These are phyloP conservation scores for Naumovozyma baii DNA, from an alignment of 805 yeast species.

Conservation along the genomic window DNA sequence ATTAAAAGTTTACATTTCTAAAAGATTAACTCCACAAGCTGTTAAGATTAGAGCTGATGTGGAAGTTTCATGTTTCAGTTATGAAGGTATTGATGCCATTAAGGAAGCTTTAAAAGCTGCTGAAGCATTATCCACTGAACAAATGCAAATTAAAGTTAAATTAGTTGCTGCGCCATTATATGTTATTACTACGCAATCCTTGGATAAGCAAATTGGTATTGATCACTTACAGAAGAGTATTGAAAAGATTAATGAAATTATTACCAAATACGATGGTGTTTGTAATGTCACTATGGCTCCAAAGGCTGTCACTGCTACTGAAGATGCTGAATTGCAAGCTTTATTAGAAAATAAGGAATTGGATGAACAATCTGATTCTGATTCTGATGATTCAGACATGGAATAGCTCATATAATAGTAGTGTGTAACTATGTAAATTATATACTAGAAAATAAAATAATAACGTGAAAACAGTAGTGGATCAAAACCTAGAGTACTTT, in stretches of 20 bases:
- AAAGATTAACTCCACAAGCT: conserved; percentile 96
- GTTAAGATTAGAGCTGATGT: conserved; percentile 97
- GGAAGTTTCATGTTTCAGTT: conserved; percentile 92
- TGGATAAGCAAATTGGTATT: conserved; percentile 85
- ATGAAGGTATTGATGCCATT: conserved; percentile 97
- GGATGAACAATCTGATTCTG: conserved; percentile 77
- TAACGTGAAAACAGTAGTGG: no score
- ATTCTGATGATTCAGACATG: conserved; percentile 49
- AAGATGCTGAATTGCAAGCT: conserved; percentile 95
- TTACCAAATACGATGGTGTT: conserved; percentile 68
- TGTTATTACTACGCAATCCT: conserved; percentile 84
- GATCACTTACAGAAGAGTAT: conserved; percentile 72
- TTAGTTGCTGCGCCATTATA: conserved; percentile 96
- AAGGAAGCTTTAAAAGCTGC: conserved; percentile 82
- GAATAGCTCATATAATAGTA: conserved; percentile 19
- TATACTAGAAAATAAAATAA: neutral
- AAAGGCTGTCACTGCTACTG: conserved; percentile 96
- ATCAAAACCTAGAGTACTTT: no score
- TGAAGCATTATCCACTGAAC: conserved; percentile 73
- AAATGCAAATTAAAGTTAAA: conserved; percentile 82
- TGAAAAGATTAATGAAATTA: conserved; percentile 58
- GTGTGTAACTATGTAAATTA: neutral
- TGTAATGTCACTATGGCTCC: conserved; percentile 96
- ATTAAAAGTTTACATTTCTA: conserved; percentile 74
- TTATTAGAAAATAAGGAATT: conserved; percentile 87